These are phyloP conservation scores for Colletotrichum filicis DNA, from an alignment of 2,329 filamentous ascomycete species.

Conservation along the genomic window DNA sequence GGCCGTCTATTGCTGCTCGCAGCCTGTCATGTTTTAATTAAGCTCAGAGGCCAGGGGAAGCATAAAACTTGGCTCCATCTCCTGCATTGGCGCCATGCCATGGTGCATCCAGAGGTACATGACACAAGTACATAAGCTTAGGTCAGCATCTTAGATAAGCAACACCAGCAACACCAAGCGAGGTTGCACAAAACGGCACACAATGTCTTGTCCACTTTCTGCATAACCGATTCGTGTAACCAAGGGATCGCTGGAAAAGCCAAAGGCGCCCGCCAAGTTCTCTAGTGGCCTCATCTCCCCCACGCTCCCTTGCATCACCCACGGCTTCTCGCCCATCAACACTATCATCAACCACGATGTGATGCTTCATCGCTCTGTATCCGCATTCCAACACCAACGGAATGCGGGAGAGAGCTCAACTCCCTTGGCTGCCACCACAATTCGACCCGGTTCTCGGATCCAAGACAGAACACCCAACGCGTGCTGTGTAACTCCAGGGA, in stretches of 20 bases:
- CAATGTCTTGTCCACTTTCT: background rate
- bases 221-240: background rate
- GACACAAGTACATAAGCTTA: background rate
- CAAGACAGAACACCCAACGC: background rate
- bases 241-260: background rate
- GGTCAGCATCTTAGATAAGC: background rate
- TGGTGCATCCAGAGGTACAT: too few relatives aligned
- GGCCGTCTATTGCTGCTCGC: background rate
- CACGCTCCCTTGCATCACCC: background rate
- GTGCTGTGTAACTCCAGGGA: background rate
- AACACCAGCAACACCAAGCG: too few relatives aligned
- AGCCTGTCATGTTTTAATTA: slow-evolving; percentile 9
- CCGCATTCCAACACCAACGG: background rate
- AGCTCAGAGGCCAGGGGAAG: background rate
- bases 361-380: background rate
- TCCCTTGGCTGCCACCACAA: background rate
- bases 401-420: background rate
- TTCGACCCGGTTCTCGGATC: background rate
- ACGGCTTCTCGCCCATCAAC: background rate
- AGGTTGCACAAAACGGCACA: too few relatives aligned
- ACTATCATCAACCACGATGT: background rate
- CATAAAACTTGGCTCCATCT: background rate
- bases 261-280: background rate
- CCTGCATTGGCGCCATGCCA: background rate
- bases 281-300: background rate